Conservation (phyloP, 2,329 filamentous ascomycete species). For the Trichocomaceae sp. region DNA sequence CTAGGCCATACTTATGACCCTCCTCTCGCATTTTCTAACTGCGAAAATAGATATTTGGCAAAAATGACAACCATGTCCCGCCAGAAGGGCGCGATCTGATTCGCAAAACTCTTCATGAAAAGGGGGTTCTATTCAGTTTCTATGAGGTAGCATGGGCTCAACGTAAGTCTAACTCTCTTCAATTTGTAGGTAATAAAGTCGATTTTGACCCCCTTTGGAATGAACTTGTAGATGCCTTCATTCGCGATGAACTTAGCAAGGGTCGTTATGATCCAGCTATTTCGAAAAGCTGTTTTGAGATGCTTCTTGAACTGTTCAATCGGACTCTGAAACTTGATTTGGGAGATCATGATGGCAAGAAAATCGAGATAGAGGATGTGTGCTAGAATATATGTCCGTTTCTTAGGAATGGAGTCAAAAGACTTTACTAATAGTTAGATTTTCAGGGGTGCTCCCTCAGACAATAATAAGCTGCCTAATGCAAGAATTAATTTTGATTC, state of each 20-base stretch:
- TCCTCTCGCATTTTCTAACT: not conserved
- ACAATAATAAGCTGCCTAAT: too few relatives aligned
- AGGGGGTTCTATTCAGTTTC: slow-evolving; percentile 68
- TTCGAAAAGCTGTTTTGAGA: slow-evolving; percentile 82
- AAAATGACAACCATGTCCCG: slow-evolving; percentile 85
- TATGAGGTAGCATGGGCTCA: slow-evolving; percentile 92
- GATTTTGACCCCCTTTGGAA: not conserved
- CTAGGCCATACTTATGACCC: not conserved
- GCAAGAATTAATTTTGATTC: too few relatives aligned
- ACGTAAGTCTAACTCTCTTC: slow-evolving; percentile 43
- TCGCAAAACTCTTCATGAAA: slow-evolving; percentile 70
- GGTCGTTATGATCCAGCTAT: slow-evolving; percentile 88
- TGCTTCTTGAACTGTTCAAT: slow-evolving; percentile 78
- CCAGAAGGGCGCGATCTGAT: slow-evolving; percentile 76
- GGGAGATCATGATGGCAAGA: slow-evolving; percentile 52
- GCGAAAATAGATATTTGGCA: slow-evolving; percentile 64
- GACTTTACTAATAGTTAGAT: too few relatives aligned
- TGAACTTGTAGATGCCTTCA: slow-evolving; percentile 63
- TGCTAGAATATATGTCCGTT: too few relatives aligned
- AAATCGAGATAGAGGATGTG: slow-evolving; percentile 62
- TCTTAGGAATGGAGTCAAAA: too few relatives aligned
- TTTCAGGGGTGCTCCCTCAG: too few relatives aligned
- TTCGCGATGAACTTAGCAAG: slow-evolving; percentile 85
- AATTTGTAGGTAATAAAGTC: not conserved
- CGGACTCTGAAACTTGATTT: slow-evolving; percentile 72